Conservation (phyloP, 148 eudicot genomes). For the Rheum nobile region DNA sequence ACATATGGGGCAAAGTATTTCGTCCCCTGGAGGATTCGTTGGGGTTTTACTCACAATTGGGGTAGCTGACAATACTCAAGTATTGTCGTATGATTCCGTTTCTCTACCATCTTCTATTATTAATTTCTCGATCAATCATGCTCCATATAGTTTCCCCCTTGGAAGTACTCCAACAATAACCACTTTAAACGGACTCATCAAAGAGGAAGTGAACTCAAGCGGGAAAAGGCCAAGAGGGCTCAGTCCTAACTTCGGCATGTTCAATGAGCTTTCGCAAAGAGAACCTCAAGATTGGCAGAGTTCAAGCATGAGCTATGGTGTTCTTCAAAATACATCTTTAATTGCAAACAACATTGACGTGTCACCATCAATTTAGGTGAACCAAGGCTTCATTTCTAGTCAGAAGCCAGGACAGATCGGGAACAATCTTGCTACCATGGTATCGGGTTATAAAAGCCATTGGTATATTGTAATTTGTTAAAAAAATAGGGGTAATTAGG, state of each 20-base stretch:
- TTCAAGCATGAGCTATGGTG: constrained; percentile 28
- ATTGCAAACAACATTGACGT: constrained; percentile 34
- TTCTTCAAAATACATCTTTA: constrained; percentile 24
- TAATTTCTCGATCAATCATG: constrained; percentile 26
- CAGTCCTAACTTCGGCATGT: constrained; percentile 46
- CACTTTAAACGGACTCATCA: constrained; percentile 20
- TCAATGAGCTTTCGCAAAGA: constrained; percentile 37
- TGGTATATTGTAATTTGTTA: too few relatives aligned
- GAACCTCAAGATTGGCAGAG: constrained; percentile 57
- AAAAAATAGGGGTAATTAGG: too few relatives aligned
- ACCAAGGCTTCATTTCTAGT: constrained; percentile 25
- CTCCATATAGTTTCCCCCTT: constrained; percentile 28
- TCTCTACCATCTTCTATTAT: constrained; percentile 29
- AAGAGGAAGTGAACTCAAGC: neutral
- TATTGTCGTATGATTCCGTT: constrained; percentile 15
- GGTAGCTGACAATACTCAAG: constrained; percentile 17
- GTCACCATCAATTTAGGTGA: constrained; percentile 46
- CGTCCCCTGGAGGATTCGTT: neutral
- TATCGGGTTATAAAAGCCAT: too few relatives aligned
- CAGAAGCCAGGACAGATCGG: constrained; percentile 17
- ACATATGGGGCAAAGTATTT: constrained; percentile 13
- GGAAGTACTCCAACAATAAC: constrained; percentile 35
- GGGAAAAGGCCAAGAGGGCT: constrained; percentile 29
- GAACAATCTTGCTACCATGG: constrained; percentile 19
- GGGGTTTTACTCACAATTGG: constrained; percentile 18